Percentiles rank a stretch among this genome's conserved stretches.
phyloP scores from a whole-genome alignment of 805 yeast genomes.

The Blastobotrys parvus region DNA sequence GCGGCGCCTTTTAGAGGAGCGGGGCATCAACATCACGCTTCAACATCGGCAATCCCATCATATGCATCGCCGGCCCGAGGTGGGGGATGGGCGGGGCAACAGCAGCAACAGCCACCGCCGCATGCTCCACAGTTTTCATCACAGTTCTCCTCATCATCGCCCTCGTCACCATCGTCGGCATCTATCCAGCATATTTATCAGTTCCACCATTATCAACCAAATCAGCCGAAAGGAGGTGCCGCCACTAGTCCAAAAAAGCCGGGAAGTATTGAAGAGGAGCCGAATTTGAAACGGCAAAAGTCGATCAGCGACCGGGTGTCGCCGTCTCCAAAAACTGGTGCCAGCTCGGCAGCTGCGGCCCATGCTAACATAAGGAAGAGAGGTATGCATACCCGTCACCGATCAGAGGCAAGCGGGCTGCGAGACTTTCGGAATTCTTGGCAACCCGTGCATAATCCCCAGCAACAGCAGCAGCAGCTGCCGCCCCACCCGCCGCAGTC shows the following conservation, averaged over 20 bases:
- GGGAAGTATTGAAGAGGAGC: constrained; percentile 1
- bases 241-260: constrained; percentile 5
- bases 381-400: constrained; percentile 15
- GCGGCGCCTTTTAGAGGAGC: constrained; percentile 13
- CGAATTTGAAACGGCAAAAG: constrained; percentile 11
- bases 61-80: constrained; percentile 4
- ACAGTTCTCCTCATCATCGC: constrained; percentile 14
- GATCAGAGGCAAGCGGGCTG: constrained; percentile 17
- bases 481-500: constrained; percentile 3
- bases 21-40: constrained; percentile 16
- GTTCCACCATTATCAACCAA: constrained; percentile 51
- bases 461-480: constrained; percentile 9
- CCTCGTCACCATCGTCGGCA: constrained; percentile 18
- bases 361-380: constrained; percentile 11
- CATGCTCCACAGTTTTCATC: constrained; percentile 1
- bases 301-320: constrained; percentile 8
- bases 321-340: constrained; percentile 1
- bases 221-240: constrained; percentile 10
- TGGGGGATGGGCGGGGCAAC: background rate
- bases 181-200: constrained; percentile 43
- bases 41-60: constrained; percentile 17
- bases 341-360: constrained; percentile 14
- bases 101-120: background rate
- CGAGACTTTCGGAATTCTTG: constrained; percentile 9
- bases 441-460: constrained; percentile 9